These are phyloP conservation scores for Sporothrix luriei DNA, from an alignment of 2,329 filamentous ascomycete genomes.

Conservation along the genomic window DNA sequence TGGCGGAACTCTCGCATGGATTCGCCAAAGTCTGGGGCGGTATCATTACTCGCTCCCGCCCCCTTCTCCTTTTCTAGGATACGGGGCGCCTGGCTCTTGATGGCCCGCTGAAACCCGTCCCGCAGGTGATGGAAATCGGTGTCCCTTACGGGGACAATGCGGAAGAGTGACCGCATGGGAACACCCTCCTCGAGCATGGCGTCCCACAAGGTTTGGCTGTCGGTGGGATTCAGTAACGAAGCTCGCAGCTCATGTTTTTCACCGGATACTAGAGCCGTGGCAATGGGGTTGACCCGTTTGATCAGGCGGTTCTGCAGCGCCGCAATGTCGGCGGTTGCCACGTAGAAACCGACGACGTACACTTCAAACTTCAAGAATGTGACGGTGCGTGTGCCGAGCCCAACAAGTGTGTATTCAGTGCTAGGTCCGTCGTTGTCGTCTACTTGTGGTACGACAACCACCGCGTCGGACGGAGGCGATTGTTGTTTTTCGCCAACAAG, in stretches of 20 bases:
- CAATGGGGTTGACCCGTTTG: conserved; percentile 72
- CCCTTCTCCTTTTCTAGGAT: conserved; percentile 35
- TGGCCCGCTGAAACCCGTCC: conserved; percentile 85
- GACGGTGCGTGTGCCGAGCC: conserved; percentile 84
- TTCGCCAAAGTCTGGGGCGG: conserved; percentile 61
- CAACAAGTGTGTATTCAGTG: conserved; percentile 82
- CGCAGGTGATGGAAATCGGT: conserved; percentile 92
- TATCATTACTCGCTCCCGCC: conserved; percentile 38
- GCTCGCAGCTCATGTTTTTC: conserved; percentile 76
- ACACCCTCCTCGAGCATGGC: conserved; percentile 66
- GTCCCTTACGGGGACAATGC: conserved; percentile 86
- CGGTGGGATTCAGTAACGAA: conserved; percentile 67
- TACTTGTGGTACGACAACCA: conserved; percentile 6
- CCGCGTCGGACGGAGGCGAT: not conserved
- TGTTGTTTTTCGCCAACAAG: conserved; percentile 27
- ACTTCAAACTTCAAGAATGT: conserved; percentile 89
- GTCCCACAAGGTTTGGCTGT: conserved; percentile 74
- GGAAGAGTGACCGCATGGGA: conserved; percentile 72
- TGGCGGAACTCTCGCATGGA: conserved; percentile 77
- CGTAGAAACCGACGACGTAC: conserved; percentile 91
- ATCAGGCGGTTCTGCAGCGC: conserved; percentile 77
- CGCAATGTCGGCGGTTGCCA: conserved; percentile 79
- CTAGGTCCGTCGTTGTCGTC: conserved; percentile 27
- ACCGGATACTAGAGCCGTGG: conserved; percentile 77
- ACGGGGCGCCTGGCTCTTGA: conserved; percentile 68